Conservation (phyloP, 805 yeast species). For the Priceomyces medius region DNA sequence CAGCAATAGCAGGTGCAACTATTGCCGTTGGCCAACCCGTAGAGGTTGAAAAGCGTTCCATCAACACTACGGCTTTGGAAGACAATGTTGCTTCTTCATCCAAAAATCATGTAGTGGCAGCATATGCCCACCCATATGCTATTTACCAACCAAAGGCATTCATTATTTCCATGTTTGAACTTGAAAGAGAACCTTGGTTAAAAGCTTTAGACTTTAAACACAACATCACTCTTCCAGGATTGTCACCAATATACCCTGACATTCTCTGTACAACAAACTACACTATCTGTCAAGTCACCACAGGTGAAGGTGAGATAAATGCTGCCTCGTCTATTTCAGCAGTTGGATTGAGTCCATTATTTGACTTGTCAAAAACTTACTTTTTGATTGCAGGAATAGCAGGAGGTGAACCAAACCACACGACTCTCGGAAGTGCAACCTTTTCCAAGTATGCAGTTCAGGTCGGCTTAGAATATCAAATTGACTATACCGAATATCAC, state of each 20-base stretch:
- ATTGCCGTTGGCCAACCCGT: conserved; percentile 17
- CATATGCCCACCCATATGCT: conserved; percentile 31
- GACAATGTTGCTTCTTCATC: conserved; percentile 9
- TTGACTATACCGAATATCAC: conserved; percentile 47
- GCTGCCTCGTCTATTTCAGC: conserved; percentile 63
- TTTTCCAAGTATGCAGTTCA: conserved; percentile 62
- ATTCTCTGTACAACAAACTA: conserved; percentile 55
- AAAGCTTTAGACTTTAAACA: conserved; percentile 45
- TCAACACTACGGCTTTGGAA: conserved; percentile 13
- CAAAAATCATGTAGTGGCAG: conserved; percentile 17
- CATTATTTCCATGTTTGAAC: conserved; percentile 54
- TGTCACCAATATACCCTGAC: conserved; percentile 58
- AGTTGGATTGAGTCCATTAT: conserved; percentile 49
- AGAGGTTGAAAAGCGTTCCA: conserved; percentile 11
- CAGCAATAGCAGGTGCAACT: conserved; percentile 10
- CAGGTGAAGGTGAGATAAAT: conserved; percentile 71
- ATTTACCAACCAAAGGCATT: conserved; percentile 53
- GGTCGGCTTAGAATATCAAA: conserved; percentile 58
- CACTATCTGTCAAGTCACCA: conserved; percentile 57
- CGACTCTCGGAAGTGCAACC: conserved; percentile 60
- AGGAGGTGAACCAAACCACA: conserved; percentile 57
- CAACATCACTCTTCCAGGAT: conserved; percentile 64
- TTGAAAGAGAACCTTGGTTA: conserved; percentile 55
- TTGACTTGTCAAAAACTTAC: conserved; percentile 59
- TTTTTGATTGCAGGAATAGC: conserved; percentile 66